These are phyloP conservation scores for Gynochthodes officinalis DNA, from an alignment of 257 asterid genomes.

Conservation along the genomic window DNA sequence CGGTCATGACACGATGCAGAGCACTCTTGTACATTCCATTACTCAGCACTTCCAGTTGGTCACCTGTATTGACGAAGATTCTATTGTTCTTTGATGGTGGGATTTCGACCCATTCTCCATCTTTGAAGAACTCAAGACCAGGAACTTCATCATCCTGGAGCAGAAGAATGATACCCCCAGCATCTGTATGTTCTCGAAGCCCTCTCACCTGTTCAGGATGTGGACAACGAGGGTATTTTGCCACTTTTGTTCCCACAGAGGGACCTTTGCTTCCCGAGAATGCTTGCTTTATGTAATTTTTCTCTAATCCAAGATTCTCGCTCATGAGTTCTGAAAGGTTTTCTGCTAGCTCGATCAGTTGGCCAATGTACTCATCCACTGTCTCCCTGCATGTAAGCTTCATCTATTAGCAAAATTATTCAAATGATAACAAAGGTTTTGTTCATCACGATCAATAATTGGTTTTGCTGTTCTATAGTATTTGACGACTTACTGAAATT, in stretches of 20 bases:
- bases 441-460: background rate
- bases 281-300: constrained; percentile 51
- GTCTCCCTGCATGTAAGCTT: constrained; percentile 42
- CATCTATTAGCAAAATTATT: constrained; percentile 12
- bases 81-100: constrained; percentile 79
- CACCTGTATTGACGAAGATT: constrained; percentile 72
- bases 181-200: constrained; percentile 89
- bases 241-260: constrained; percentile 74
- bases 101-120: constrained; percentile 76
- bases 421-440: too few species aligned
- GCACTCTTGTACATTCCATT: constrained; percentile 77
- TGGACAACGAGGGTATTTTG: constrained; percentile 72
- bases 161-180: constrained; percentile 82
- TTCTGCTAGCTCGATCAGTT: constrained; percentile 63
- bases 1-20: constrained; percentile 70
- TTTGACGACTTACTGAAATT: constrained; percentile 48
- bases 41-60: constrained; percentile 71
- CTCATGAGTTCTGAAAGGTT: constrained; percentile 65
- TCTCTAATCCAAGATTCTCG: constrained; percentile 68
- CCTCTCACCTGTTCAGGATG: constrained; percentile 69
- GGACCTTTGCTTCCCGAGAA: constrained; percentile 68
- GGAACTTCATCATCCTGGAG: constrained; percentile 90
- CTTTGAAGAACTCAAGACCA: constrained; percentile 77
- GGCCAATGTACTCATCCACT: constrained; percentile 66
- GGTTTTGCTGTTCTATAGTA: background rate